Percentiles rank a stretch among this genome's conserved stretches.
These are phyloP conservation scores for Limonium bicolor DNA, from an alignment of 148 eudicot species.

Conservation along the genomic window DNA sequence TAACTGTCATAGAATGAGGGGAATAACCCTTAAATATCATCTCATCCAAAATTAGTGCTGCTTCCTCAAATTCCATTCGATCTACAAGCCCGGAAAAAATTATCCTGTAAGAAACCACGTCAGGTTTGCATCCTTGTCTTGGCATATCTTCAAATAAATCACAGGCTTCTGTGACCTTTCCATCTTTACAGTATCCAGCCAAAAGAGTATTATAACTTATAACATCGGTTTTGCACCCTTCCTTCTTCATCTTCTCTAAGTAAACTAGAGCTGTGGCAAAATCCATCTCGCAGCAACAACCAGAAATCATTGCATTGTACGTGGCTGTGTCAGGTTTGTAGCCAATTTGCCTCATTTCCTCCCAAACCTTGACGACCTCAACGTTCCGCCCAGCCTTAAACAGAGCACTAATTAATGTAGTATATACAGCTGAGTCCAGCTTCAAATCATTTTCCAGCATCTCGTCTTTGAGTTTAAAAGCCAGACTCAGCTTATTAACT, in stretches of 20 bases:
- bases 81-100: constrained; percentile 41
- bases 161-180: constrained; percentile 27
- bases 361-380: constrained; percentile 28
- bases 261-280: constrained; percentile 33
- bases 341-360: constrained; percentile 40
- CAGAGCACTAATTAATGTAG: constrained; percentile 45
- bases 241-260: constrained; percentile 37
- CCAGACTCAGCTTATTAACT: constrained; percentile 16
- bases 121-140: constrained; percentile 46
- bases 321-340: constrained; percentile 35
- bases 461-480: constrained; percentile 50
- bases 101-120: constrained; percentile 47
- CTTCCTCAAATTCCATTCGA: constrained; percentile 33
- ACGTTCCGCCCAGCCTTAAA: constrained; percentile 41
- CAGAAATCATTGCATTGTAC: constrained; percentile 48
- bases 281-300: constrained; percentile 38
- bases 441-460: constrained; percentile 23
- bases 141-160: constrained; percentile 63
- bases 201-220: constrained; percentile 40
- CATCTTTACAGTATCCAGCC: constrained; percentile 28
- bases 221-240: constrained; percentile 40
- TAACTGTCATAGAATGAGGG: constrained; percentile 27
- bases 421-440: constrained; percentile 24
- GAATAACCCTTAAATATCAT: constrained; percentile 59
- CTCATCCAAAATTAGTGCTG: constrained; percentile 53